A percentile compares a stretch with the other conserved stretches of the same genome.
These are phyloP conservation scores for Epichloe brachyelytri DNA, from an alignment of 2,329 filamentous ascomycete genomes.

Conservation along the genomic window DNA sequence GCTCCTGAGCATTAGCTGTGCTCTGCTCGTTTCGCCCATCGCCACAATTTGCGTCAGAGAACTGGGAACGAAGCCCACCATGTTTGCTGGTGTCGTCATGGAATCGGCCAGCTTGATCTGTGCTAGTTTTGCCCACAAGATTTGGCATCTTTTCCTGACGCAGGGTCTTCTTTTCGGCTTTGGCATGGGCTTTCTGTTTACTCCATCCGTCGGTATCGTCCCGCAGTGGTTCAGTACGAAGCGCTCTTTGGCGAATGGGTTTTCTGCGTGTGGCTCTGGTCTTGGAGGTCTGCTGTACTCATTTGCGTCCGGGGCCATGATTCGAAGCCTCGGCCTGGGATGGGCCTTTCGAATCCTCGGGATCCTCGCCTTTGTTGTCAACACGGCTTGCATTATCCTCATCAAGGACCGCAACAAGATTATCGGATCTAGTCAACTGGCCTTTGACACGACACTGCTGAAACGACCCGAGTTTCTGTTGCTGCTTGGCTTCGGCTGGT, in stretches of 20 bases:
- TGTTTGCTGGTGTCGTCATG: conserved; percentile 51
- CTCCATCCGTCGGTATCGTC: conserved; percentile 51
- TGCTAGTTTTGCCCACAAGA: conserved; percentile 53
- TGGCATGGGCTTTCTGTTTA: conserved; percentile 67
- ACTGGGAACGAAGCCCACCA: conserved; percentile 49
- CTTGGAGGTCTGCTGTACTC: conserved; percentile 62
- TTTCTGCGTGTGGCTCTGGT: conserved; percentile 56
- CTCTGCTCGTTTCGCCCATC: conserved; percentile 55
- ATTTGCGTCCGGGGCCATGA: conserved; percentile 55
- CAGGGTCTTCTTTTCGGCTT: conserved; percentile 68
- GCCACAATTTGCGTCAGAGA: conserved; percentile 47
- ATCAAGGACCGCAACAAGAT: conserved; percentile 60
- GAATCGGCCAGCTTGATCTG: conserved; percentile 53
- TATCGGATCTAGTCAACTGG: conserved; percentile 51
- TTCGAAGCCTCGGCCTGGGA: conserved; percentile 45
- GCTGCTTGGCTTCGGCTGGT: conserved; percentile 53
- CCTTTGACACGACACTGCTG: conserved; percentile 54
- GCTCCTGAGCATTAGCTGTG: conserved; percentile 29
- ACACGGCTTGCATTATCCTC: conserved; percentile 48
- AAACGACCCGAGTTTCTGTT: conserved; percentile 49
- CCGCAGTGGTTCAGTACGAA: conserved; percentile 63
- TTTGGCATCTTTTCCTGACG: conserved; percentile 65
- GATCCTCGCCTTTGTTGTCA: conserved; percentile 50
- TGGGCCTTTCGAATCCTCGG: conserved; percentile 58
- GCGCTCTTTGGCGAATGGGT: conserved; percentile 56